Evolutionary conservation across 2,329 filamentous ascomycete genomes (phyloP), one percentile per base, ranked within the genome.

Genomic region (Paecilomyces formosus): DNA sequence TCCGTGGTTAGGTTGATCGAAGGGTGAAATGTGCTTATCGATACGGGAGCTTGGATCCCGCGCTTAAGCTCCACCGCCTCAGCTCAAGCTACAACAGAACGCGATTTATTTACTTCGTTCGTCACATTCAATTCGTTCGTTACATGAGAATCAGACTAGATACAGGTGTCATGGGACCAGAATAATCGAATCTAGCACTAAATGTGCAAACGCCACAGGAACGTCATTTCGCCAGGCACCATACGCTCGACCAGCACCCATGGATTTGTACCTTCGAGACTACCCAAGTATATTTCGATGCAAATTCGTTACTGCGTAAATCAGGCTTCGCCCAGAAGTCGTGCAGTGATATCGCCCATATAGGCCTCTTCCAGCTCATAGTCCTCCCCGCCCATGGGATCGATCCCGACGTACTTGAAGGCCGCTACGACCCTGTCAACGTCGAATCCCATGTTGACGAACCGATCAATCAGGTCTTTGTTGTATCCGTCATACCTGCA

Each of bases 401-500:
- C 89, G 64, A 96, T 92, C 5, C 90, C 89, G 7, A 94, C 87
- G 61, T 83, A 89, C 56, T 88, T 82, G 68, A 97, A 96, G 0
- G 91, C 90, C 9, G 88, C 83, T 0, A 97, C 91, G 1, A 97
- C 91, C n/a, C 84, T 82, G 54, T 92, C 89, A 1, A 96, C 83
- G 58, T 91, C 87, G 66, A 97, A 97, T 11, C 93, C 93, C 93
- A 97, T 97, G 66, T 80, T 84, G 15, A 89, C 85, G 66, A 97
- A 97, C 3, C 88, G 84, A 68, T 94, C 86, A 63, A 97, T 85
- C 49, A 97, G 81, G 31, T 88, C 83, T 68, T 87, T 88, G 75
- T 92, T 92, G 75, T 96, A 97, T 2, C 94, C 93, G 63, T 88
- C 84, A 70, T 96, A 97, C 62, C 89, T 93, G 65, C 60, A 52